Evolutionary conservation across 352 stramenopile genomes (phyloP), one percentile per base, ranked within the genome.

Genomic region (Pythium insidiosum): DNA sequence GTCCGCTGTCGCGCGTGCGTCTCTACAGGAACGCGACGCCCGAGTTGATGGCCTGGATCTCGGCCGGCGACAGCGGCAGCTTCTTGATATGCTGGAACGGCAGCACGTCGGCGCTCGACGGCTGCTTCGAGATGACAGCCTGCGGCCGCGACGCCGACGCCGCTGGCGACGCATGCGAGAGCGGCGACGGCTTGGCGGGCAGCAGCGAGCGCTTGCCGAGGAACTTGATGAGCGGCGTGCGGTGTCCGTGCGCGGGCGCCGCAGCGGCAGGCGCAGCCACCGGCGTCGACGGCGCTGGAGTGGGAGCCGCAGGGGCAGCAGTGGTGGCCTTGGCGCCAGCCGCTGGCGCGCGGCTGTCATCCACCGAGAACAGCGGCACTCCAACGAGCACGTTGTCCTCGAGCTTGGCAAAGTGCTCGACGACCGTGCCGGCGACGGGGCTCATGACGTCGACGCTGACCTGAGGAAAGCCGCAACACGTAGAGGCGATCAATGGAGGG

Each of bases 351-450:
- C 62, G 51, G 41, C 68, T 70, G 50, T 82, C 95, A 64, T 98
- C 91, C 38, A 99, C 70, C 36, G 87, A 86, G 68, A 97, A 98
- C 23, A 99, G 78, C 43, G 72, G 58, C 29, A 69, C 74, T 50
- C 95, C 96, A 21, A 99, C 95, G 48, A 97, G 76, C 2, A 99
- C 95, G 46, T 97, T 97, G 56, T 98, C 90, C 49, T 98, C 95
- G 13, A 98, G 68, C 52, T 92, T 77, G 21, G 84, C 95, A 49
- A 98, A 63, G 36, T 97, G 84, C 73, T 98, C 89, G 20, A 94
- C 73, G 48, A 99, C 61, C 23, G 73, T 92, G 33, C 96, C 96
- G 7, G 73, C 72, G 38, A 96, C 78, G 1, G 88, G 78, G 25
- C 88, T 95, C 33, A 88, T 81, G 21, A 97, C 84, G 41, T 96